phyloP scores from a whole-genome alignment of 2,329 filamentous ascomycete species.

The Penicillium olsonii region DNA sequence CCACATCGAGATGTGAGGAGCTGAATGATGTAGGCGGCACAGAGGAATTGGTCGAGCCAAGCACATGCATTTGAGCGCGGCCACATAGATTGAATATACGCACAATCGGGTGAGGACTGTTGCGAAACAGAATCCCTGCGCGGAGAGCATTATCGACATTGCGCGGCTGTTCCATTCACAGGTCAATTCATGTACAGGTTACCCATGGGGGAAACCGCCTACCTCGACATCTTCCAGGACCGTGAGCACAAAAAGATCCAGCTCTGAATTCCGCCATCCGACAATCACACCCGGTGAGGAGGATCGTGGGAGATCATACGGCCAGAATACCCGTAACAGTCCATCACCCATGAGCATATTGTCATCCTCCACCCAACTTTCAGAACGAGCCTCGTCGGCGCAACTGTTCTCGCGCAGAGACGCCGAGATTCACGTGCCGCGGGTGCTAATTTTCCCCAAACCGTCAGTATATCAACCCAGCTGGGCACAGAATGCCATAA shows the following conservation, averaged over 20 bases:
- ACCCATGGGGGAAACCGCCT: slow-evolving; percentile 35
- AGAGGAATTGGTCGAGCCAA: slow-evolving; percentile 75
- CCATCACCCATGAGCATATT: slow-evolving; percentile 72
- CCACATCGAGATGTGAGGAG: slow-evolving; percentile 68
- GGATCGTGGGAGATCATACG: slow-evolving; percentile 75
- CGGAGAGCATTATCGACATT: slow-evolving; percentile 87
- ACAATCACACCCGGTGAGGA: slow-evolving; percentile 81
- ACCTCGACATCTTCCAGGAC: slow-evolving; percentile 91
- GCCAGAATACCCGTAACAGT: slow-evolving; percentile 98
- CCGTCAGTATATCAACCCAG: slow-evolving; percentile 7
- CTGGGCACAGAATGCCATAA: background rate
- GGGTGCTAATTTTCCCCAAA: slow-evolving; percentile 66
- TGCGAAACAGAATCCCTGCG: slow-evolving; percentile 78
- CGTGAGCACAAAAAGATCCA: slow-evolving; percentile 87
- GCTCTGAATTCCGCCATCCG: slow-evolving; percentile 89
- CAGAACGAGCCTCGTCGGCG: slow-evolving; percentile 93
- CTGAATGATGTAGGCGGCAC: slow-evolving; percentile 57
- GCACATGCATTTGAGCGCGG: slow-evolving; percentile 76
- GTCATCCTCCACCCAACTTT: slow-evolving; percentile 49
- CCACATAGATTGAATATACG: slow-evolving; percentile 85
- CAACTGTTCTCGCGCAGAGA: slow-evolving; percentile 94
- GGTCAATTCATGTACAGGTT: background rate
- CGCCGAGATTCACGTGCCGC: slow-evolving; percentile 71
- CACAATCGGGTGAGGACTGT: slow-evolving; percentile 74
- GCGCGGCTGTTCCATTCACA: slow-evolving; percentile 55